Evolutionary conservation across 2,329 filamentous ascomycete species (phyloP), one percentile per base, ranked within the genome.

Genomic region (Diaporthe ilicicola): DNA sequence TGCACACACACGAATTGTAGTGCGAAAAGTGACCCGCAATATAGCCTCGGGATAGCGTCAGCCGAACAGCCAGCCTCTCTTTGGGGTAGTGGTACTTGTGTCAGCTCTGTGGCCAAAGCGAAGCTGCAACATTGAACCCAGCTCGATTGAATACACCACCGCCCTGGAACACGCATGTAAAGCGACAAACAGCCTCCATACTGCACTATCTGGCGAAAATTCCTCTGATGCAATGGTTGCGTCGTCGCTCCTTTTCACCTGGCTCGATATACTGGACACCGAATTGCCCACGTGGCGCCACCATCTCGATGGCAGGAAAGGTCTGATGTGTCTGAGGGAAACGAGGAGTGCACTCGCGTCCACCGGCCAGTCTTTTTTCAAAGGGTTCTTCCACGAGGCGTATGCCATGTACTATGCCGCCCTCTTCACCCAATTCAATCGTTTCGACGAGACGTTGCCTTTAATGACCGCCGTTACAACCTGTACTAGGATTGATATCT

Each of bases 41-140:
- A 34, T n/a, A 19, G 59, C 44, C 50, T 64, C 59, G 59, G 59
- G 32, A 64, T 64, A 64, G 59, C 27, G 59, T 50, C 59, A 64
- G 59, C 59, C 59, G 59, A 64, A 64, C n/a, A 6, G 19, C 27
- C n/a, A 37, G 29, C 13, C 48, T 1, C 24, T 19, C 27, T 9
- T 15, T 42, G 5, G 6, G 29, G 42, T 50, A 12, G 59, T 27
- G 32, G 32, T 34, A 9, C 32, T 8, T 22, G 1, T n/a, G 12
- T 3, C 0, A 46, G 24, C 39, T 44, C 55, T 44, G 22, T 29
- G 24, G 37, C 15, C 24, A 61, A 44, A 7, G 17, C 9, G 17
- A 27, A 29, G 24, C 24, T 13, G 3, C n/a, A n/a, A n/a, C n/a
- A n/a, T n/a, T n/a, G 4, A 46, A 44, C 5, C 24, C 9, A 32